A percentile compares a stretch with the other conserved stretches of the same genome.
These are phyloP conservation scores for Colletotrichum siamense DNA, from an alignment of 2,329 filamentous ascomycete genomes.

Conservation along the genomic window DNA sequence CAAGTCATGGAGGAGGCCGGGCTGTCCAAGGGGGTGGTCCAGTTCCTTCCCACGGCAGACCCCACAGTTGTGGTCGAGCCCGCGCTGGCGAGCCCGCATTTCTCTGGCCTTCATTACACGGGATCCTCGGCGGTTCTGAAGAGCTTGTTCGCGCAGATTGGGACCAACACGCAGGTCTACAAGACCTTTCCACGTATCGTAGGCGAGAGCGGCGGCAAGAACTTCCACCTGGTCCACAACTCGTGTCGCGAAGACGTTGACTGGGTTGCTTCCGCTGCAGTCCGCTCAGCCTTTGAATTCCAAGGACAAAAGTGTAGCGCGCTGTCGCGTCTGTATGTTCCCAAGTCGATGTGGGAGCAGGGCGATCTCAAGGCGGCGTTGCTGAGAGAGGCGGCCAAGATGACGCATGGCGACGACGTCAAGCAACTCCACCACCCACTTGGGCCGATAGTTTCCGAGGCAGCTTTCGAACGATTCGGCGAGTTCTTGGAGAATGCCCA, in stretches of 20 bases:
- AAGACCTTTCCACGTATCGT: neutral
- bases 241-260: neutral
- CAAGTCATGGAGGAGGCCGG: neutral
- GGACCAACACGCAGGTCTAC: neutral
- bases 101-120: neutral
- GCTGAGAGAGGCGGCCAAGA: neutral
- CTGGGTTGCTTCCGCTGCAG: neutral
- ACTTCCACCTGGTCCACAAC: slow-evolving; percentile 1
- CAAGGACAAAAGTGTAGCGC: neutral
- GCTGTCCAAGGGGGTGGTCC: neutral
- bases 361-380: neutral
- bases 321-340: neutral
- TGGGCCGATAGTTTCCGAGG: neutral
- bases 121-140: neutral
- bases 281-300: neutral
- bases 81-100: neutral
- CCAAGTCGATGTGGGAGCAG: neutral
- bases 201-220: neutral
- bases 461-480: neutral
- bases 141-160: neutral
- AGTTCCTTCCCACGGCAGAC: neutral
- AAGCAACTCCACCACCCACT: neutral
- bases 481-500: neutral
- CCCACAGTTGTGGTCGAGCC: neutral
- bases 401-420: neutral